A percentile compares a stretch with the other conserved stretches of the same genome.
These are phyloP conservation scores for Pezicula neosporulosa DNA, from an alignment of 2,329 filamentous ascomycete genomes.

Conservation along the genomic window DNA sequence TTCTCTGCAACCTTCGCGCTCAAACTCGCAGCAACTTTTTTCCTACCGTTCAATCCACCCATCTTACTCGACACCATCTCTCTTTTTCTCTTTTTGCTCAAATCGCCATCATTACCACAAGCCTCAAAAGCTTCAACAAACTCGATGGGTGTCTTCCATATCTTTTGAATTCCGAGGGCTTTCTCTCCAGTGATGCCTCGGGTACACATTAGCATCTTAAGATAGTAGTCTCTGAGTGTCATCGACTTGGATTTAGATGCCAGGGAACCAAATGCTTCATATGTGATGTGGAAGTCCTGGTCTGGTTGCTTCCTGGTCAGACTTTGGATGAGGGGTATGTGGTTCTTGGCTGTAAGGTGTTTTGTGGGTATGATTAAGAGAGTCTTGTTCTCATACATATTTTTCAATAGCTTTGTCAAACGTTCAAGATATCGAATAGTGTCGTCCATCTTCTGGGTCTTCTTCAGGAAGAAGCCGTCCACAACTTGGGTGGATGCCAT, in stretches of 20 bases:
- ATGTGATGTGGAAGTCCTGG: conserved; percentile 59
- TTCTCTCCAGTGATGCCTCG: conserved; percentile 73
- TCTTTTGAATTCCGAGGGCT: conserved; percentile 73
- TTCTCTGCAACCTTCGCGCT: conserved; percentile 70
- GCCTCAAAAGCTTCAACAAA: conserved; percentile 67
- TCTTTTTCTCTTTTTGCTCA: conserved; percentile 51
- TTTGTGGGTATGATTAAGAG: conserved; percentile 64
- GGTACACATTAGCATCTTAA: conserved; percentile 86
- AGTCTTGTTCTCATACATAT: conserved; percentile 55
- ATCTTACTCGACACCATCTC: conserved; percentile 58
- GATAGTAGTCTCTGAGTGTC: conserved; percentile 69
- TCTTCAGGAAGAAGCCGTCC: conserved; percentile 75
- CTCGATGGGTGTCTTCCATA: conserved; percentile 71
- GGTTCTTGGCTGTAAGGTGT: conserved; percentile 61
- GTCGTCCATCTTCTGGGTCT: conserved; percentile 72
- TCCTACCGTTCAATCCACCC: conserved; percentile 58
- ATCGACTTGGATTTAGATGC: conserved; percentile 73
- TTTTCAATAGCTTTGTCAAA: conserved; percentile 67
- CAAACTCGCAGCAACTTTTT: conserved; percentile 62
- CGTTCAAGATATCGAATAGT: conserved; percentile 71
- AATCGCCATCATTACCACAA: conserved; percentile 38
- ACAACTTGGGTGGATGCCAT: conserved; percentile 76
- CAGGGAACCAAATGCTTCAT: conserved; percentile 67
- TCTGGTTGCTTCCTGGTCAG: conserved; percentile 49
- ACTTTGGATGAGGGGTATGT: conserved; percentile 59